Percentiles rank a stretch among this genome's conserved stretches.
Conservation (phyloP, 352 stramenopile species). For the Globisporangium solare region DNA sequence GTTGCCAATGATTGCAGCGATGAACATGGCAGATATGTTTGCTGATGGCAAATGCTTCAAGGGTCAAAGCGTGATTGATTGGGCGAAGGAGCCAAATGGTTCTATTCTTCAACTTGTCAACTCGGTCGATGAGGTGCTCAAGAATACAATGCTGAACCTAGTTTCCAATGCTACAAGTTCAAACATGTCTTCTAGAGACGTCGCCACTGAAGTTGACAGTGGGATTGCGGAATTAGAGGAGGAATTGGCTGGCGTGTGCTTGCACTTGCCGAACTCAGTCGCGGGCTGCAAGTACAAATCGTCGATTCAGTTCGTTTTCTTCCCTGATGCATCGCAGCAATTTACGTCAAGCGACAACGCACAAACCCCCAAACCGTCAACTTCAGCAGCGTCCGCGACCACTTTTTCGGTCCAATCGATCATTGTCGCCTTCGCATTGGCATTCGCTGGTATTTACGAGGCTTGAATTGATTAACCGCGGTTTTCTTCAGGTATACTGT, state of each 20-base stretch:
- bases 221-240: constrained; percentile 6
- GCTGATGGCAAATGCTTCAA: constrained; percentile 12
- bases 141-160: constrained; percentile 1
- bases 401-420: not conserved
- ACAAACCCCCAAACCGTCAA: not conserved
- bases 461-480: not conserved
- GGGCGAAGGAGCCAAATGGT: constrained; percentile 4
- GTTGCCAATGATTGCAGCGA: constrained; percentile 21
- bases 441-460: not conserved
- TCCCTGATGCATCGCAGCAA: constrained; percentile 2
- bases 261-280: constrained; percentile 12
- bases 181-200: not conserved
- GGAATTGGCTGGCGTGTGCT: constrained; percentile 8
- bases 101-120: constrained; percentile 5
- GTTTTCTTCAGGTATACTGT: not conserved
- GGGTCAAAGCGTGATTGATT: constrained; percentile 13
- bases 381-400: not conserved
- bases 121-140: constrained; percentile 10
- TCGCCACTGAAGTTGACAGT: constrained; percentile 6
- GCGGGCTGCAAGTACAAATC: constrained; percentile 14
- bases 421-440: not conserved
- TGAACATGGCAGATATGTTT: constrained; percentile 7
- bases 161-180: constrained; percentile 2
- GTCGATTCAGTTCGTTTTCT: constrained; percentile 10
- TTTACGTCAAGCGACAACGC: not conserved